phyloP scores from a whole-genome alignment of 306 rosid species.

The Arachis hypogaea region DNA sequence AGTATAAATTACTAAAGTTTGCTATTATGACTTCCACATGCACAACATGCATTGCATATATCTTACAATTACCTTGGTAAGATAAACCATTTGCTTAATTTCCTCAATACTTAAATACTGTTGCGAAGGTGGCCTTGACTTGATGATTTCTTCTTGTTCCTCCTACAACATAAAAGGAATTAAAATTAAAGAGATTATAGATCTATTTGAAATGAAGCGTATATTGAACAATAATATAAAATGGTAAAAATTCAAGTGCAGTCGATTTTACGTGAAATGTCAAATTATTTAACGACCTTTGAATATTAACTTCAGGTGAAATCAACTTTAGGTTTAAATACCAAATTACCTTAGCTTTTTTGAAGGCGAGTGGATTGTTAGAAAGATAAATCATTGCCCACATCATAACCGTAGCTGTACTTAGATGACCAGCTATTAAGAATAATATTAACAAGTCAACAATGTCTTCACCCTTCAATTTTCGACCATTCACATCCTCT shows the following conservation, averaged over 20 bases:
- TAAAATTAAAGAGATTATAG: background rate
- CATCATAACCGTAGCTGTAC: background rate
- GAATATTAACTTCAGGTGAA: too few relatives aligned
- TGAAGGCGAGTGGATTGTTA: background rate
- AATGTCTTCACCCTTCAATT: constrained; percentile 49
- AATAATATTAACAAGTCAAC: constrained; percentile 39
- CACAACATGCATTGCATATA: too few relatives aligned
- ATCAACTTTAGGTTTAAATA: too few relatives aligned
- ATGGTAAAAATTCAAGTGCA: too few relatives aligned
- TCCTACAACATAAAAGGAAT: constrained; percentile 29
- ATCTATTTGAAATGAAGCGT: too few relatives aligned
- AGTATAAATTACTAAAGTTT: too few relatives aligned
- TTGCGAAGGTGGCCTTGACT: constrained; percentile 37
- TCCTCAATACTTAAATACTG: constrained; percentile 42
- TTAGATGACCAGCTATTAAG: constrained; percentile 32
- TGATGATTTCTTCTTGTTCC: constrained; percentile 54
- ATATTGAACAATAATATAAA: too few relatives aligned
- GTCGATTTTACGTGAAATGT: too few relatives aligned
- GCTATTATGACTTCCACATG: too few relatives aligned
- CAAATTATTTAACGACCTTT: too few relatives aligned
- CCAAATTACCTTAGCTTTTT: constrained; percentile 23
- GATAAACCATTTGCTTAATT: constrained; percentile 57
- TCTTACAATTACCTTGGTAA: constrained; percentile 39
- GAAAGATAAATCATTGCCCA: constrained; percentile 1
- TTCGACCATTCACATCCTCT: constrained; percentile 34